Percentiles rank a stretch among this genome's conserved stretches.
Conservation (phyloP, 345 rosid species). For the Psidium guajava region DNA sequence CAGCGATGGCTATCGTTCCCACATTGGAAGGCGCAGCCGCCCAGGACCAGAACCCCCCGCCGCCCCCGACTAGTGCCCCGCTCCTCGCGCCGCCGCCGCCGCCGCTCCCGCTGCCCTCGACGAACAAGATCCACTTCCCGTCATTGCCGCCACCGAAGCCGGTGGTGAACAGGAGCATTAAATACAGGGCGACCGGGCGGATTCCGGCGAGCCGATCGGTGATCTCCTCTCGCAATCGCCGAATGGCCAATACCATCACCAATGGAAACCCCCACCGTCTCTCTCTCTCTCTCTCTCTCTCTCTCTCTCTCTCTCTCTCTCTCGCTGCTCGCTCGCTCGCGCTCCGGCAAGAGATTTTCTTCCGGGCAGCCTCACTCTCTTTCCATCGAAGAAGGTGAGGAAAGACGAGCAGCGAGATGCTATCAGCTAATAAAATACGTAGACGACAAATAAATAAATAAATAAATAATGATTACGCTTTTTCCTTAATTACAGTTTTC, state of each 20-base stretch:
- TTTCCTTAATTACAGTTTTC: neutral
- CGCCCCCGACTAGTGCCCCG: constrained; percentile 13
- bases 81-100: constrained; percentile 13
- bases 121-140: constrained; percentile 37
- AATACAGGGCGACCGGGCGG: constrained; percentile 1
- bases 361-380: neutral
- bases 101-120: constrained; percentile 8
- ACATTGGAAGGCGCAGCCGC: constrained; percentile 34
- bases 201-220: constrained; percentile 4
- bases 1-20: constrained; percentile 39
- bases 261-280: constrained; percentile 4
- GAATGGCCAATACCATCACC: constrained; percentile 35
- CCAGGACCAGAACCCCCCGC: constrained; percentile 35
- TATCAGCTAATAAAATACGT: neutral
- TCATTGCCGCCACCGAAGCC: constrained; percentile 10
- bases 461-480: neutral
- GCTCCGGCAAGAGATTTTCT: neutral
- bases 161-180: constrained; percentile 26
- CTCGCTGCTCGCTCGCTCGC: neutral
- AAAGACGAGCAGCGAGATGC: neutral
- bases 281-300: neutral
- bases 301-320: neutral
- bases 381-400: neutral
- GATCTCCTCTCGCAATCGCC: constrained; percentile 11
- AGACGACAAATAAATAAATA: neutral